Conservation (phyloP, 2,329 filamentous ascomycete genomes). For the Phyllosticta citriasiana region DNA sequence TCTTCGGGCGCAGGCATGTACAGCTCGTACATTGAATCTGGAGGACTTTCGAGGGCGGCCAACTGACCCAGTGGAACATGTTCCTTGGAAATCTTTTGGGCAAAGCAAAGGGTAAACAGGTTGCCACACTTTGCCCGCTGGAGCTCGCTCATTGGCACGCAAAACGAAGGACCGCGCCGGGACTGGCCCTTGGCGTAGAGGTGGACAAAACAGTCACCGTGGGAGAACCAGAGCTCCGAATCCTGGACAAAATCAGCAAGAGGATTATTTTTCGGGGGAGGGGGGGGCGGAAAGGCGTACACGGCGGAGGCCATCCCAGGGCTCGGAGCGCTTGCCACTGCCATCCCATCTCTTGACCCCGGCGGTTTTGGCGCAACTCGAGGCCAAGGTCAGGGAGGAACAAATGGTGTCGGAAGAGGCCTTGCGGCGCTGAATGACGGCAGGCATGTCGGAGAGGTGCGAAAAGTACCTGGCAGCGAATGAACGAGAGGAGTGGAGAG, state of each 20-base stretch:
- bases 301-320: conserved; percentile 37
- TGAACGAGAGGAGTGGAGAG: background rate
- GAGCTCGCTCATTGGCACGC: conserved; percentile 49
- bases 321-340: conserved; percentile 18
- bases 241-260: conserved; percentile 42
- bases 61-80: background rate
- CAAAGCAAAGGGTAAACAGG: conserved; percentile 43
- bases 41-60: conserved; percentile 1
- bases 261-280: conserved; percentile 5
- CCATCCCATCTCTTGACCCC: conserved; percentile 30
- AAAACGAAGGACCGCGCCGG: conserved; percentile 56
- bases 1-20: conserved; percentile 58
- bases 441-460: background rate
- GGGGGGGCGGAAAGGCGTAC: conserved; percentile 21
- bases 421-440: conserved; percentile 3
- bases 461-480: background rate
- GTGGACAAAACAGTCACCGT: conserved; percentile 61
- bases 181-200: conserved; percentile 58
- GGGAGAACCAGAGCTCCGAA: conserved; percentile 56
- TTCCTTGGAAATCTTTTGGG: conserved; percentile 19
- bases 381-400: background rate
- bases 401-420: conserved; percentile 1
- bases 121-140: conserved; percentile 49
- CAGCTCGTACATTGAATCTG: conserved; percentile 40
- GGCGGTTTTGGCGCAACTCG: conserved; percentile 11